These are phyloP conservation scores for Penicillium sp. DNA, from an alignment of 2,329 filamentous ascomycete species.

Conservation along the genomic window DNA sequence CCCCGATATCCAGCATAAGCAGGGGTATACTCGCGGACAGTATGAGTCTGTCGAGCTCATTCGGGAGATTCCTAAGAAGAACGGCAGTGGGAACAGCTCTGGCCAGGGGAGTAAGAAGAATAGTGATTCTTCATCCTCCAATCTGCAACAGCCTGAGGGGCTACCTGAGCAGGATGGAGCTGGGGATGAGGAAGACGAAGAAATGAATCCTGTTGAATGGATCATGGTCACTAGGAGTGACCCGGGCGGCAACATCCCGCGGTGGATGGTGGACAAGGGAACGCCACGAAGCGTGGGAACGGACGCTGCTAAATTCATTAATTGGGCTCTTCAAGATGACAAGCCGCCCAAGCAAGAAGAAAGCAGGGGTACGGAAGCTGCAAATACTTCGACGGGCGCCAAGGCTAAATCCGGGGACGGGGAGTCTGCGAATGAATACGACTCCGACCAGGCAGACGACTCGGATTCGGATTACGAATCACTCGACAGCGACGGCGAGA, in stretches of 20 bases:
- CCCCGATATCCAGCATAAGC: slow-evolving; percentile 66
- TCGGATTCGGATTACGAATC: slow-evolving; percentile 20
- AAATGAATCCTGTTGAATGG: slow-evolving; percentile 75
- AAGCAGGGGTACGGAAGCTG: neutral
- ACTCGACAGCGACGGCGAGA: slow-evolving; percentile 18
- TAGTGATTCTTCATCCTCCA: slow-evolving; percentile 37
- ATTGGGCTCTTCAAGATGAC: slow-evolving; percentile 66
- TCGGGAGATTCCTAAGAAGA: slow-evolving; percentile 65
- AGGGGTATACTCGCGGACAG: slow-evolving; percentile 75
- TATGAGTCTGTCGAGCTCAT: slow-evolving; percentile 95
- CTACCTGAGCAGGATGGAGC: slow-evolving; percentile 24
- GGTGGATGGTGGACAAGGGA: slow-evolving; percentile 87
- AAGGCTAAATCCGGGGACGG: neutral
- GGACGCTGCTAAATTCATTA: slow-evolving; percentile 77
- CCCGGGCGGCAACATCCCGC: slow-evolving; percentile 81
- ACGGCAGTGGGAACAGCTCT: slow-evolving; percentile 16
- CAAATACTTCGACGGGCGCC: neutral
- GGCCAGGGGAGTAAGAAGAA: slow-evolving; percentile 33
- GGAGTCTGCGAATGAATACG: slow-evolving; percentile 5
- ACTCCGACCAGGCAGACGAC: slow-evolving; percentile 14
- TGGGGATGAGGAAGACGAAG: slow-evolving; percentile 44
- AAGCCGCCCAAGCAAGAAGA: slow-evolving; percentile 40
- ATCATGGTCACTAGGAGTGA: slow-evolving; percentile 90
- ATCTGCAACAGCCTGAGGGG: slow-evolving; percentile 28
- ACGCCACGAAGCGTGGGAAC: slow-evolving; percentile 77